Percentiles rank a stretch among this genome's conserved stretches.
phyloP scores from a whole-genome alignment of 768 basidiomycete species.

The Amanita phalloides region DNA sequence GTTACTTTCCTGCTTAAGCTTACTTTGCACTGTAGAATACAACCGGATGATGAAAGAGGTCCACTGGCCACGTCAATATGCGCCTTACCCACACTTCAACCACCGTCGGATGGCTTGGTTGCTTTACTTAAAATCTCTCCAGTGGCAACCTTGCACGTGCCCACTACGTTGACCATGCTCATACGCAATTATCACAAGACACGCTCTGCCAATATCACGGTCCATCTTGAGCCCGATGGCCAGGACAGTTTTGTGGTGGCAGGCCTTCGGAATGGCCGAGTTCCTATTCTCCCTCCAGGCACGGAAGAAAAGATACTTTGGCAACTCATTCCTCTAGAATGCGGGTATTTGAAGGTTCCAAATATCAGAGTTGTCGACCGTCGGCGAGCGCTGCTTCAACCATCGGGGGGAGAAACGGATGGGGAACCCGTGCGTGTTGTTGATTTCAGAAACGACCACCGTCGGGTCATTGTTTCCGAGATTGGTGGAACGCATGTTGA shows the following conservation, averaged over 20 bases:
- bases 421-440: conserved; percentile 42
- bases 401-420: conserved; percentile 25
- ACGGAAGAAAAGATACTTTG: conserved; percentile 55
- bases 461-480: conserved; percentile 8
- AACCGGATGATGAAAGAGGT: conserved; percentile 32
- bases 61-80: conserved; percentile 37
- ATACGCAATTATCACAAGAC: conserved; percentile 57
- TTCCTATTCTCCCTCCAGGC: conserved; percentile 69
- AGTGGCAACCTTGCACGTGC: conserved; percentile 51
- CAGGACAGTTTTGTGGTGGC: conserved; percentile 75
- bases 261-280: conserved; percentile 54
- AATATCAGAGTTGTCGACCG: conserved; percentile 46
- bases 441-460: conserved; percentile 35
- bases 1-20: not conserved
- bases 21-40: conserved; percentile 26
- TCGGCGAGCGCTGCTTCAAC: conserved; percentile 25
- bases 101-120: conserved; percentile 51
- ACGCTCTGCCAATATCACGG: conserved; percentile 56
- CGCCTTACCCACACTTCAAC: conserved; percentile 49
- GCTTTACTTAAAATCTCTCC: conserved; percentile 59
- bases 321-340: conserved; percentile 65
- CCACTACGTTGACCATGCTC: conserved; percentile 41
- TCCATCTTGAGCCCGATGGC: conserved; percentile 61
- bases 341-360: conserved; percentile 57
- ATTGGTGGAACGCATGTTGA: conserved; percentile 6